Base-by-base conservation (phyloP, 139 green algal species). In the Nannochloris sp. region DNA sequence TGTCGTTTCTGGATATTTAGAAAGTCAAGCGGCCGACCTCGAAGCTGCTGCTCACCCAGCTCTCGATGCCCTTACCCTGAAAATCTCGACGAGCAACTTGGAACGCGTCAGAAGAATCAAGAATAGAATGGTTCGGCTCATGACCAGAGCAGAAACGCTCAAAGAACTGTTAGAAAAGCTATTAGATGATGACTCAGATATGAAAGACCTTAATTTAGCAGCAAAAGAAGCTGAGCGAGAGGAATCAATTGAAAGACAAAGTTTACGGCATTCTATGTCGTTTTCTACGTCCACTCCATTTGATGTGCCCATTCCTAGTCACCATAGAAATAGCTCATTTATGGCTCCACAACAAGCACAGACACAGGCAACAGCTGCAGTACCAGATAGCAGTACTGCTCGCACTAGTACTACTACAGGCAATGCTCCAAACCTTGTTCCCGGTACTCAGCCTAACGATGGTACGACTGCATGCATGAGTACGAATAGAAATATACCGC, bases 61-160 rank as follows among this genome's bases (percentile, higher is more conserved):
- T 0, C 68, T 96, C 31, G 91, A 97, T 54, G 71, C 72, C 4
- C 72, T 97, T 29, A 92, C 86, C 7, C 71, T 71, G 3, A 82
- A 86, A 68, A 82, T 96, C 27, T 91, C 74, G 38, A 86, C 80
- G 0, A 56, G 78, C 30, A 89, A 90, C 64, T 68, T 97, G 72
- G 90, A 97, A 74, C 65, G 79, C 2, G 90, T 97, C 55, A 71
- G 91, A 6, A 73, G 76, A 35, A 79, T 95, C 45, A 97, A 97
- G 80, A 89, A 63, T 35, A 53, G 64, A 23, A 58, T 74, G 47
- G 64, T 68, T 51, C 45, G 74, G 6, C 9, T 81, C 38, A 77
- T 61, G 37, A 81, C 68, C 5, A 35, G 48, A 15, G 62, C 69
- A 14, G 73, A 80, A 46, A 76, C 68, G 25, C 61, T 76, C 38